These are phyloP conservation scores for Amoeboaphelidium occidentale DNA, from an alignment of 371 early-diverging fungal species.

Conservation along the genomic window DNA sequence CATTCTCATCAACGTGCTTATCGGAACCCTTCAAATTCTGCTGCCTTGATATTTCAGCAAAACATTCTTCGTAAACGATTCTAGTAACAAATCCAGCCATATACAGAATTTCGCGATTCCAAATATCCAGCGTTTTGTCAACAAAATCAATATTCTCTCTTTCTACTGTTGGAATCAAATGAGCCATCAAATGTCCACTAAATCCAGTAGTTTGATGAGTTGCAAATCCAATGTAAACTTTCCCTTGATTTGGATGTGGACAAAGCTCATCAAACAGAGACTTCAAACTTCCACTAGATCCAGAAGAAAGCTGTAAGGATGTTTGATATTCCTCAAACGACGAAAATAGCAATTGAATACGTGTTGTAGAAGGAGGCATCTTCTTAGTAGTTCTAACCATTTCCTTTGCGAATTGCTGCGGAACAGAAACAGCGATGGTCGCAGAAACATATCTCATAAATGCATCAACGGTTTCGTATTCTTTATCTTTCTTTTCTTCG, in stretches of 20 bases:
- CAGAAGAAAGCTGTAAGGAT: conserved; percentile 42
- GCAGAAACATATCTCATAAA: conserved; percentile 45
- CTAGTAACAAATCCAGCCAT: conserved; percentile 45
- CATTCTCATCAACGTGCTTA: not conserved
- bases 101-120: conserved; percentile 54
- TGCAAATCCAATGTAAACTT: conserved; percentile 46
- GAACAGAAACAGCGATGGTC: conserved; percentile 24
- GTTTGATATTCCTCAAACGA: conserved; percentile 14
- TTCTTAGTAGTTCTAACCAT: conserved; percentile 83
- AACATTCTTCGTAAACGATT: conserved; percentile 49
- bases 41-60: conserved; percentile 10
- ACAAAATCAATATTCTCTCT: conserved; percentile 78
- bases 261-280: conserved; percentile 38
- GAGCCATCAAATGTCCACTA: conserved; percentile 49
- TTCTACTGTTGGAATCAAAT: conserved; percentile 73
- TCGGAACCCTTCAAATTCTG: not conserved
- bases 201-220: conserved; percentile 74
- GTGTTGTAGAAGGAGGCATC: conserved; percentile 44
- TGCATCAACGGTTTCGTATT: too few species aligned
- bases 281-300: conserved; percentile 10
- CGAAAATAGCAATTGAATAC: conserved; percentile 40
- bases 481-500: too few species aligned
- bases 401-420: conserved; percentile 28
- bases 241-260: conserved; percentile 34
- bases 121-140: conserved; percentile 45